Evolutionary conservation across 352 stramenopile genomes (phyloP), one percentile per base, ranked within the genome.

Genomic region (Globisporangium barbulae): DNA sequence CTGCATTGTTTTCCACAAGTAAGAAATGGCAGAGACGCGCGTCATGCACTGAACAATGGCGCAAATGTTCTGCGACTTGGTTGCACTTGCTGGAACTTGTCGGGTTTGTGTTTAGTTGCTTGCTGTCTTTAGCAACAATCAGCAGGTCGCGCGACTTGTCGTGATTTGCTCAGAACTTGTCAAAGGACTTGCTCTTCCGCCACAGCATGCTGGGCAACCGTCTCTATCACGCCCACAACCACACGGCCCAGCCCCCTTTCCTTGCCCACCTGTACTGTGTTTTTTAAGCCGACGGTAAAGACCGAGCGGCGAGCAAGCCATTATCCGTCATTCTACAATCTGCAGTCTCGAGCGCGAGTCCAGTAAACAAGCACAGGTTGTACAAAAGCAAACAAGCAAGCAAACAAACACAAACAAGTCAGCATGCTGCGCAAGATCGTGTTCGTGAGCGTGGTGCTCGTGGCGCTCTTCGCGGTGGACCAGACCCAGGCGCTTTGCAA

Each of bases 381-480:
- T 31, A 6, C 52, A 17, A 28, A 41, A 30, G 21, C n/a, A 31
- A 33, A 7, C 21, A 21, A 1, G 31, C 47, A 53, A 53, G 5
- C n/a, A 30, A 49, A 8, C 2, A 13, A 19, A 56, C 53, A 67
- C 59, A 63, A 25, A 57, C 57, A 66, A 69, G 37, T 56, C 7
- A 52, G 22, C 15, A 76, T 76, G 70, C 59, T 67, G 54, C 71
- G 68, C 61, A 59, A 71, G 54, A 55, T 75, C 30, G 59, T 64
- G 33, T 52, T 78, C 55, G 30, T 75, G 19, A 53, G 59, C 44
- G 25, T 68, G 37, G 68, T 59, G n/a, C 41, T 75, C 49, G 49
- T 72, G 31, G 65, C 62, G 44, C 44, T 78, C 37, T 41, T 60
- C 30, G 61, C 65, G 39, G 41, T 55, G 3, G 48, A 49, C 57